Base-by-base conservation (phyloP, 2,329 filamentous ascomycete genomes). In the Paramyrothecium sp. region DNA sequence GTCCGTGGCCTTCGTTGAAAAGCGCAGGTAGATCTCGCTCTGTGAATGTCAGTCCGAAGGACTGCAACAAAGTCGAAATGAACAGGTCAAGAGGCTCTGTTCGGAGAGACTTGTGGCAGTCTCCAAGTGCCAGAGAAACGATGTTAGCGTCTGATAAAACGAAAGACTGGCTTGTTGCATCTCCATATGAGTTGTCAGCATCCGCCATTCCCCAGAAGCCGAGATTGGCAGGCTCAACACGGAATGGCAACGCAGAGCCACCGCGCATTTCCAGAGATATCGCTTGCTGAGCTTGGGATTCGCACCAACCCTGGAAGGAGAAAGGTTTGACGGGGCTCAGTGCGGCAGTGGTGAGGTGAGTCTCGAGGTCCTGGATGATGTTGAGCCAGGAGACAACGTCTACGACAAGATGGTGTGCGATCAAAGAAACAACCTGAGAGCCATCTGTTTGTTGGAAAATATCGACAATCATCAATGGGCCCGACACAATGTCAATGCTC, bases 371-470 rank as follows among this genome's bases (percentile, higher is more conserved):
- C 38, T 75, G 71, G 0, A 79, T 61, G 2, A 81, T 65, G 3
- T 77, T 69, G 8, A 75, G 67, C 78, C 78, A 81, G 0, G 76
- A 78, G 1, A 81, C 75, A 3, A 80, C 62, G 54, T 81, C 78
- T 17, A 80, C 69, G 1, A 75, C 69, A 0, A 76, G 62, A 55
- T 77, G 75, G 16, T 76, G 73, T 2, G 66, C 69, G 7, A 68
- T 62, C 10, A 77, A 53, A 7, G 69, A 71, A 0, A 74, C 51
- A 2, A 63, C 48, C 34, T 71, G 71, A 8, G 61, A 23, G 3
- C 56, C 56, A 1, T 55, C n/a, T 3, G 21, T 11, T 3, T 49
- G 13, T 1, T 2, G 8, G 19, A 62, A 62, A 1, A 62, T 44
- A 7, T 65, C 61, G 0, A 58, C 54, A 0, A 33, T n/a, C 20